phyloP scores from a whole-genome alignment of 2,329 filamentous ascomycete species.

The Gnomoniopsis smithogilvyi region DNA sequence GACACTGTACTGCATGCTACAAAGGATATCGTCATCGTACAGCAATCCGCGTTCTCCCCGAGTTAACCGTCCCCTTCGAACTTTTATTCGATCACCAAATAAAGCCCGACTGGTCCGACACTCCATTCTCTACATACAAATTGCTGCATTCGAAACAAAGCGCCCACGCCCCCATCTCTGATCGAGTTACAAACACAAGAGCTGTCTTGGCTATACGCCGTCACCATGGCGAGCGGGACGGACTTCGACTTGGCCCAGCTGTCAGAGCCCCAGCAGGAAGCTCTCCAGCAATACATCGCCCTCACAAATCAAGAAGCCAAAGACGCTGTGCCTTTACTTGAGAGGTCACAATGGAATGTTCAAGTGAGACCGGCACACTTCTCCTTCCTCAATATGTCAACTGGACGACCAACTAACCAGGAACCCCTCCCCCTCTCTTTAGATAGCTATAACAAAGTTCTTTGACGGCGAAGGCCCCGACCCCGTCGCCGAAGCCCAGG shows the following conservation, averaged over 20 bases:
- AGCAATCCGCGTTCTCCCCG: too few species aligned
- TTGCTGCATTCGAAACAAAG: too few species aligned
- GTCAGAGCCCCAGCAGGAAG: conserved; percentile 73
- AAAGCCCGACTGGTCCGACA: too few species aligned
- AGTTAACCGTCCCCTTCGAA: too few species aligned
- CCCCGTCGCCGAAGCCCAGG: conserved; percentile 71
- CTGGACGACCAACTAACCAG: background rate
- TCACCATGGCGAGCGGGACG: conserved; percentile 38
- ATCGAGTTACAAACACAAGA: background rate
- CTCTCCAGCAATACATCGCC: conserved; percentile 82
- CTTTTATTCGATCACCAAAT: too few species aligned
- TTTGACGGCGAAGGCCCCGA: conserved; percentile 93
- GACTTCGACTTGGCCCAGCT: conserved; percentile 66
- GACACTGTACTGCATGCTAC: too few species aligned
- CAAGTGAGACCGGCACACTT: conserved; percentile 53
- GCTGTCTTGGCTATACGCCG: background rate
- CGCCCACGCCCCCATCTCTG: background rate
- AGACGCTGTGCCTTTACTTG: conserved; percentile 74
- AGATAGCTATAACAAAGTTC: conserved; percentile 97
- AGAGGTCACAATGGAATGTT: conserved; percentile 93
- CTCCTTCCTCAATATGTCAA: background rate
- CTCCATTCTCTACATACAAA: too few species aligned
- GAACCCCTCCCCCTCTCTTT: conserved; percentile 2
- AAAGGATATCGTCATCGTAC: too few species aligned
- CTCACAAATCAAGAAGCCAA: conserved; percentile 80